Base-by-base conservation (phyloP, 257 asterid genomes). In the Penstemon newberryi region DNA sequence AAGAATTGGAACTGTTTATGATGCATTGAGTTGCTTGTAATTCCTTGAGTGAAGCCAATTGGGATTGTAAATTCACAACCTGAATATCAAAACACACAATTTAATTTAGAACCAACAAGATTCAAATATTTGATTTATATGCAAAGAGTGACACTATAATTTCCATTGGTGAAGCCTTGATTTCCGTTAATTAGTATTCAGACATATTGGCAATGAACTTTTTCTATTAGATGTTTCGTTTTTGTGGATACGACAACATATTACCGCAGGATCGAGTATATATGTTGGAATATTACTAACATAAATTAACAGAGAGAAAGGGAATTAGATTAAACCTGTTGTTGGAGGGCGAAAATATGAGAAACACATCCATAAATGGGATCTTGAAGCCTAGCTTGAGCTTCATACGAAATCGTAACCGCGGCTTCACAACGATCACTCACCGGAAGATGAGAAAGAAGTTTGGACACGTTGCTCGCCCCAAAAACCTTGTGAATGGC, bases 311-410 rank as follows among this genome's bases (percentile, higher is more conserved):
- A 49, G 41, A 9, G 40, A 13, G 15, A 45, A 63, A 11, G 4
- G 12, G 33, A 3, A 2, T 0, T 15, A 15, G 18, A 15, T 15
- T 15, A 15, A 15, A 15, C 18, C 18, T 84, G 86, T 18, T 84
- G 86, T 10, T 84, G 89, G 70, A 84, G 89, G 63, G 86, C 85
- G 57, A 87, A 87, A 52, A 87, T 87, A 49, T 87, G 94, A 0
- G 94, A 83, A 49, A 87, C 94, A 51, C 94, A 87, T 36, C 94
- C 94, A 77, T 87, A 87, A 43, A 87, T 84, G 60, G 94, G 94
- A 63, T 87, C 94, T 54, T 87, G 94, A 77, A 87, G 84, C 83
- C 94, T 82, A 11, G 94, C 94, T 25, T 87, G 90, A 74, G 94
- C 94, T 73, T 87, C 94, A 41, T 84, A 87, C 0, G 94, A 71